Evolutionary conservation across 2,329 filamentous ascomycete genomes (phyloP), one percentile per base, ranked within the genome.

Genomic region (Orbilia quercus): DNA sequence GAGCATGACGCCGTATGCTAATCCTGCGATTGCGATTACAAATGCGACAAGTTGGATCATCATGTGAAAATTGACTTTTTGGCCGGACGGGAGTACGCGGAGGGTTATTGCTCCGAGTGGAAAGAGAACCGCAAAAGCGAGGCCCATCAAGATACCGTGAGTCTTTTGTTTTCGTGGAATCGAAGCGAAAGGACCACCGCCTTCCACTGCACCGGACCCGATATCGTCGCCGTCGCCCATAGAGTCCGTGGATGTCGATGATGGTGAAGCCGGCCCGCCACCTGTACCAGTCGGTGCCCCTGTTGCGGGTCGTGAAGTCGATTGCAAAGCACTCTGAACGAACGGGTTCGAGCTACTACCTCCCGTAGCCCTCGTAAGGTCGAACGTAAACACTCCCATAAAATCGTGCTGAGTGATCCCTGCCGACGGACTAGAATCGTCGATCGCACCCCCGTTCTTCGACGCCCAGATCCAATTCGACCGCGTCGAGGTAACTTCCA

Each of bases 101-200:
- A 89, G 88, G 40, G 88, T 78, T 2, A 87, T 80, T 5, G 88
- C 83, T 2, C 87, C 88, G 1, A 88, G 75, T 0, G 88, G 88
- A 75, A 88, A 89, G 31, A 88, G 80, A 12, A 86, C 77, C 2
- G 85, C 83, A 75, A 89, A 87, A 22, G 85, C 84, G 47, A 89
- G 77, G 23, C 84, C 83, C 86, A 89, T 87, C 77, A 89, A 80
- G 75, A 87, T 72, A 44, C 59, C 67, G 44, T 72, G 67, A 14
- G 59, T 60, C 40, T 72, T 72, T n/a, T 57, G 38, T 47, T 50
- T 59, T 18, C 34, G 45, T 16, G 36, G 31, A 18, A 59, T 59
- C 2, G 42, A 22, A 1, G 67, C n/a, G 34, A 42, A 48, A 11
- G 42, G 25, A 20, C 28, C 16, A 7, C 45, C 16, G 12, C 45